These are phyloP conservation scores for Boechera retrofracta DNA, from an alignment of 345 rosid genomes.

Conservation along the genomic window DNA sequence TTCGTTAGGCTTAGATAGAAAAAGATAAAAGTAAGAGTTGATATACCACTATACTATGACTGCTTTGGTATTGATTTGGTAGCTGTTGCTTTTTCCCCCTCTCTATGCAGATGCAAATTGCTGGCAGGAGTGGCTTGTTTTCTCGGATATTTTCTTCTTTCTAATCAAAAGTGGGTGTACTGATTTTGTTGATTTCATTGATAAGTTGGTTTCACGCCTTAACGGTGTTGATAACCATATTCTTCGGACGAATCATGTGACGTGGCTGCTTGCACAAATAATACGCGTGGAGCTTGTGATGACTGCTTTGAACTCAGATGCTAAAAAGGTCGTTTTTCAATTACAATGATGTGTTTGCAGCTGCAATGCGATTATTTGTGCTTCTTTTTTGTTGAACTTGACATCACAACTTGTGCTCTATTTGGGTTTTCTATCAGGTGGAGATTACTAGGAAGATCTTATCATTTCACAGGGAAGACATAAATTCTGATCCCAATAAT, in stretches of 20 bases:
- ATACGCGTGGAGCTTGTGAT: slow-evolving; percentile 85
- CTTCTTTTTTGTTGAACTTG: slow-evolving; percentile 24
- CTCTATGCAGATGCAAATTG: slow-evolving; percentile 82
- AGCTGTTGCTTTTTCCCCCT: slow-evolving; percentile 27
- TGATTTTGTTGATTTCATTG: slow-evolving; percentile 96
- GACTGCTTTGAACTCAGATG: slow-evolving; percentile 74
- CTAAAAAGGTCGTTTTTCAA: slow-evolving; percentile 71
- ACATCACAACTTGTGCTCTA: slow-evolving; percentile 42
- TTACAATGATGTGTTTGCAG: slow-evolving; percentile 19
- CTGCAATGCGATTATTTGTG: slow-evolving; percentile 15
- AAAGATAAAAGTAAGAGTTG: slow-evolving; percentile 13
- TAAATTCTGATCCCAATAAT: slow-evolving; percentile 84
- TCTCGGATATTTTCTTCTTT: slow-evolving; percentile 89
- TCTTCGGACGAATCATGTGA: slow-evolving; percentile 96
- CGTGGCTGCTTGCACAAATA: slow-evolving; percentile 93
- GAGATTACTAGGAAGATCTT: slow-evolving; percentile 89
- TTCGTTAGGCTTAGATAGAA: slow-evolving; percentile 21
- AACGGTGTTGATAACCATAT: slow-evolving; percentile 70
- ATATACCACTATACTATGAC: slow-evolving; percentile 21
- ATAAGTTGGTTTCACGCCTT: slow-evolving; percentile 80
- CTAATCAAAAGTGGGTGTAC: slow-evolving; percentile 92
- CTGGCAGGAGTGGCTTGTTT: slow-evolving; percentile 99
- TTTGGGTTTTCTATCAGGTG: slow-evolving; percentile 60
- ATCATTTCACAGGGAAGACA: slow-evolving; percentile 95
- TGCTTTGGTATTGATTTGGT: slow-evolving; percentile 40